Evolutionary conservation across 2,329 filamentous ascomycete species (phyloP).

Genomic region (Claviceps fusiformis): DNA sequence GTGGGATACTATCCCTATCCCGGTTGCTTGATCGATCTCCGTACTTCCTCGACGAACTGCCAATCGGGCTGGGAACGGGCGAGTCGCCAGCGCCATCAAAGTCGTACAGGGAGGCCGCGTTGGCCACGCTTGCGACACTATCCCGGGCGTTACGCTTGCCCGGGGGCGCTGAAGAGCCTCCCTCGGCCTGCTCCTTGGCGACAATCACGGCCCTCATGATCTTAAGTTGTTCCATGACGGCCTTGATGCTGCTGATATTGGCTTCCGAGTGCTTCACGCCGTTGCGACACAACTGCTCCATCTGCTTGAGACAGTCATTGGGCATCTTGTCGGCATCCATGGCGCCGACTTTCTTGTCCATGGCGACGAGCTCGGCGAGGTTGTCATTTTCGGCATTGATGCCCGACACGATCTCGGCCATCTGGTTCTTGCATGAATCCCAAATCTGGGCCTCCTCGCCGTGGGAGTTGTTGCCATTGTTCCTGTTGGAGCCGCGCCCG

Average conservation of each 20-base stretch:
- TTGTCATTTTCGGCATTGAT: conserved; percentile 30
- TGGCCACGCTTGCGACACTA: conserved; percentile 9
- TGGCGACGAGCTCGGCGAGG: conserved; percentile 23
- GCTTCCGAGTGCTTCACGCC: conserved; percentile 28
- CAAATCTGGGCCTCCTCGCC: conserved; percentile 31
- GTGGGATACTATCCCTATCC: conserved; percentile 38
- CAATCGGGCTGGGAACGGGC: conserved; percentile 30
- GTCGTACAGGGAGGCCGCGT: conserved; percentile 26
- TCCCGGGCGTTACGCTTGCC: conserved; percentile 13
- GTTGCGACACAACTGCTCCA: conserved; percentile 29
- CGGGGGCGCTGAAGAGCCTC: conserved; percentile 9
- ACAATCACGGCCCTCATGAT: conserved; percentile 28
- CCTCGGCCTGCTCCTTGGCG: conserved; percentile 28
- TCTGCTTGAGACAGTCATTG: conserved; percentile 24
- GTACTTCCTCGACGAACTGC: conserved; percentile 21
- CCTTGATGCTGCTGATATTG: conserved; percentile 23
- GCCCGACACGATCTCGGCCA: conserved; percentile 24
- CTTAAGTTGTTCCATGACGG: conserved; percentile 28
- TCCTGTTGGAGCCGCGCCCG: conserved; percentile 29
- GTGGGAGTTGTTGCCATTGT: conserved; percentile 25
- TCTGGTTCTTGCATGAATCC: conserved; percentile 26
- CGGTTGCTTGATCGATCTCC: conserved; percentile 25
- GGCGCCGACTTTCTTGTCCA: conserved; percentile 27
- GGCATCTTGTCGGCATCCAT: conserved; percentile 25
- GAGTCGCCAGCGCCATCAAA: conserved; percentile 32